phyloP scores from a whole-genome alignment of 1,284 basidiomycete species.

The Porogramme epimiltina region DNA sequence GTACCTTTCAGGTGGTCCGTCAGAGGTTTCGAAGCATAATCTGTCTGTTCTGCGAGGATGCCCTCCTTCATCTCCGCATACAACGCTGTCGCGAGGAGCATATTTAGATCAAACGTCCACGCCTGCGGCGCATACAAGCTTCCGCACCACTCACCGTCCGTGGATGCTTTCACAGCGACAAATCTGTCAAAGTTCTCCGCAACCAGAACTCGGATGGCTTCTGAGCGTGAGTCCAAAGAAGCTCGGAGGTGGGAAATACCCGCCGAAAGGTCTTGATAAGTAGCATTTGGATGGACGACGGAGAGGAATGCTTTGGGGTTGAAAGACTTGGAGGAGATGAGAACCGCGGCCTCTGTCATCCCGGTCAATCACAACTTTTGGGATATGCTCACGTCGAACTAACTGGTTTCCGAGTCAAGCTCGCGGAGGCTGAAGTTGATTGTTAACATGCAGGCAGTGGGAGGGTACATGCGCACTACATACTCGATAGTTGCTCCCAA shows the following conservation, averaged over 20 bases:
- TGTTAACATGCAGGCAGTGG: too few species aligned
- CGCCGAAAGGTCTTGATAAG: conserved; percentile 85
- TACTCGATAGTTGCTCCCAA: conserved; percentile 65
- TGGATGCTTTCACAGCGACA: conserved; percentile 95
- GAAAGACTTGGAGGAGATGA: conserved; percentile 92
- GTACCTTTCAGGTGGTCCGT: conserved; percentile 84
- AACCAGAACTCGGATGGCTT: conserved; percentile 92
- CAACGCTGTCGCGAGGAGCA: conserved; percentile 66
- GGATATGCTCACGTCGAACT: conserved; percentile 27
- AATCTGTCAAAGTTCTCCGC: conserved; percentile 99
- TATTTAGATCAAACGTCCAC: too few species aligned
- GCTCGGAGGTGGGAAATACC: conserved; percentile 75
- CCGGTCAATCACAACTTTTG: conserved; percentile 6
- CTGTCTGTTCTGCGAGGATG: conserved; percentile 73
- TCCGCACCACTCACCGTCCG: conserved; percentile 68
- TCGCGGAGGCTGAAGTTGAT: too few species aligned
- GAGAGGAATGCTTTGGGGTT: conserved; percentile 95
- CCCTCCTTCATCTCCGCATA: conserved; percentile 94
- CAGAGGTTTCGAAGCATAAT: conserved; percentile 85
- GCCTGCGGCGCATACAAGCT: too few species aligned
- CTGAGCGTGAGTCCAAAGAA: conserved; percentile 86
- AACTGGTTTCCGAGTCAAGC: conserved; percentile 77
- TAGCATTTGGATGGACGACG: conserved; percentile 92
- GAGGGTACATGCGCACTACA: conserved; percentile 31
- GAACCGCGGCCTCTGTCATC: conserved; percentile 70